Base-by-base conservation (phyloP, 192 early-diverging fungal genomes). In the Dissophora ornata region DNA sequence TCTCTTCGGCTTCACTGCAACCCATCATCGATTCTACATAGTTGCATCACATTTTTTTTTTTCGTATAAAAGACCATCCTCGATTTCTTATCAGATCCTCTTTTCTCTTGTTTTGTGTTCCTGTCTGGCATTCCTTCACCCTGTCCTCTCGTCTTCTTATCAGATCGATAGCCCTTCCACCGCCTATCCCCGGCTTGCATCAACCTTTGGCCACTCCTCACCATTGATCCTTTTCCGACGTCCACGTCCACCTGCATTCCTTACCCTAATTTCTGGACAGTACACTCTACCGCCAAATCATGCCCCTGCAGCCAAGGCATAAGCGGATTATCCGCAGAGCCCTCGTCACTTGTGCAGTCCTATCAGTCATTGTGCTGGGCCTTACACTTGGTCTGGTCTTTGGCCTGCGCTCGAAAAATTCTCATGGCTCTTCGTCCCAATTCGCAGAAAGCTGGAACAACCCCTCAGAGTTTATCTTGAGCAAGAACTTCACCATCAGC, bases 401-500 rank as follows among this genome's bases (percentile, higher is more conserved):
- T 36, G 70, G 54, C 1, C 25, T 74, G 47, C 52, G 64, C 21
- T 52, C 44, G n/a, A 67, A 28, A 30, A 61, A 57, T 19, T 13
- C 36, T 38, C 36, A 13, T n/a, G n/a, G n/a, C n/a, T 38, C 36
- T 53, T 34, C 18, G 10, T 32, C 25, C 21, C 21, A 19, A 3
- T 59, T 74, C 13, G 19, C 40, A 6, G 55, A 74, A 30, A 11
- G 38, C 0, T 74, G 70, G 70, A 74, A 74, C 62, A 32, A 53
- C 6, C 55, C 70, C 15, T 65, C 70, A 10, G 38, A 74, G 32
- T 74, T 74, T 30, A 19, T 74, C 0, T 60, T 57, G 19, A 52
- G 61, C 42, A 71, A 71, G 21, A 71, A 63, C 46, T 71, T 71
- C 36, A 36, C 52, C 36, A 71, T 71, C 36, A 71, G 45, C 18